phyloP scores from a whole-genome alignment of 371 early-diverging fungal genomes.

The Lichtheimia hyalospora region DNA sequence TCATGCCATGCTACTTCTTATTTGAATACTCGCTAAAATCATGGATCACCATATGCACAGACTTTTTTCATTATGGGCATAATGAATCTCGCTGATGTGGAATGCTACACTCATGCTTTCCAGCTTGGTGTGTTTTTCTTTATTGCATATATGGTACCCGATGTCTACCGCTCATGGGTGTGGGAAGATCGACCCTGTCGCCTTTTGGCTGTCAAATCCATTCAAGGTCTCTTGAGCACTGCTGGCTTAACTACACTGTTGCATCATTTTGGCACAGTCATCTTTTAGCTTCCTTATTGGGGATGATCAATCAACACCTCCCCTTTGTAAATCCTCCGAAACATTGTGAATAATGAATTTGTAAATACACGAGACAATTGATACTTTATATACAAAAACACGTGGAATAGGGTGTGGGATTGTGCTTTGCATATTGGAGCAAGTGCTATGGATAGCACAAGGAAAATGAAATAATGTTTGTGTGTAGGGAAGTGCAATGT shows the following conservation, averaged over 20 bases:
- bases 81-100: conserved; percentile 19
- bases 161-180: conserved; percentile 7
- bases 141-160: conserved; percentile 14
- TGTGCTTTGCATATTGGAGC: no score
- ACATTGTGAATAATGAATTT: neutral
- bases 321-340: neutral
- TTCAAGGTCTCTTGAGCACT: conserved; percentile 13
- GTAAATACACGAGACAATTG: no score
- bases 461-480: no score
- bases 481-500: no score
- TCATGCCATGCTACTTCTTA: neutral
- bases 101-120: conserved; percentile 13
- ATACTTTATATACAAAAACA: no score
- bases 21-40: no score
- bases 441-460: no score
- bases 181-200: conserved; percentile 13
- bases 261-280: conserved; percentile 17
- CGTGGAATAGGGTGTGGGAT: no score
- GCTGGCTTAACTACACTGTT: conserved; percentile 12
- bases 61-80: conserved; percentile 22
- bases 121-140: conserved; percentile 19
- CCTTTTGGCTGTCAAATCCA: conserved; percentile 7
- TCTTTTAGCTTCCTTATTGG: conserved; percentile 5
- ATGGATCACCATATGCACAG: conserved; percentile 5
- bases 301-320: neutral